Evolutionary conservation across 1,284 basidiomycete genomes (phyloP).

Genomic region (Pulchroboletus neoregius): DNA sequence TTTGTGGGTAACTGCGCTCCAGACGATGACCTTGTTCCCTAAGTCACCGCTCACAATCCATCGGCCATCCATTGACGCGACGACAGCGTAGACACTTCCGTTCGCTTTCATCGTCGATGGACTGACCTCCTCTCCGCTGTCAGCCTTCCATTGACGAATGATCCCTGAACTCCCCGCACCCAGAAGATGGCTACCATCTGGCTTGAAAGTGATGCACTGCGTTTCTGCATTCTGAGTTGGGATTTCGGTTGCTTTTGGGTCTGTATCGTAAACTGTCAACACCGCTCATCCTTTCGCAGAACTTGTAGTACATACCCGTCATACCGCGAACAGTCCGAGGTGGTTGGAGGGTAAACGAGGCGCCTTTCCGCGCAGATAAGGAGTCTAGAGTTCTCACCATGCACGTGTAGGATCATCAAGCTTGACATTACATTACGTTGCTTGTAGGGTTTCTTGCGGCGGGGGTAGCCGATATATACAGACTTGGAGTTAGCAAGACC

Average conservation of each 20-base stretch:
- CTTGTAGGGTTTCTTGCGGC: too few species aligned
- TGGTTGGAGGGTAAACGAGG: neutral
- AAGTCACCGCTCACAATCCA: conserved; percentile 2
- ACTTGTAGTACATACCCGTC: neutral
- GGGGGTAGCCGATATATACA: too few species aligned
- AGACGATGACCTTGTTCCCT: neutral
- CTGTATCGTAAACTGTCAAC: neutral
- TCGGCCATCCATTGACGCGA: neutral
- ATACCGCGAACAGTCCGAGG: neutral
- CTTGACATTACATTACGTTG: too few species aligned
- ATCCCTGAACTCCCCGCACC: neutral
- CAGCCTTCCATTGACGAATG: neutral
- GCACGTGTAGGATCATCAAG: too few species aligned
- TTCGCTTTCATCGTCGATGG: neutral
- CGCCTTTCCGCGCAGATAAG: too few species aligned
- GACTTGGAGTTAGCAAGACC: too few species aligned
- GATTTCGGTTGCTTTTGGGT: neutral
- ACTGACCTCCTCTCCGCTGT: neutral
- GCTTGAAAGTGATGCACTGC: neutral
- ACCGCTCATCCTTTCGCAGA: neutral
- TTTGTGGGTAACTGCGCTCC: neutral
- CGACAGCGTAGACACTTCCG: neutral
- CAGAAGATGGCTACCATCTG: neutral
- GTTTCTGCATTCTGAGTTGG: neutral
- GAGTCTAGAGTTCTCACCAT: too few species aligned